Conservation (phyloP, 2,329 filamentous ascomycete species). For the Gnomoniopsis sp. region DNA sequence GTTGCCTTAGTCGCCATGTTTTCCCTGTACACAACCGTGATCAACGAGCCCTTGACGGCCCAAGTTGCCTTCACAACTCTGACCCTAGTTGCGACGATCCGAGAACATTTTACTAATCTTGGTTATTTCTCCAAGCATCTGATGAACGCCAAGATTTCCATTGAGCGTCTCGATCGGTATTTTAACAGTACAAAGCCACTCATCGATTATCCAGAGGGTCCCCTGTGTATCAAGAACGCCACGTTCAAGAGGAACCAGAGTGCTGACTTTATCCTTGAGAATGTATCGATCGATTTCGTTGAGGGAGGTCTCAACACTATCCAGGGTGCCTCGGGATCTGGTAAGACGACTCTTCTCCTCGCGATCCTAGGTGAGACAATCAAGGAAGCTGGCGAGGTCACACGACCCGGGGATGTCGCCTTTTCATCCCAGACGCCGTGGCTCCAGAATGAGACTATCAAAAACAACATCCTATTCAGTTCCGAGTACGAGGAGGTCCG, state of each 20-base stretch:
- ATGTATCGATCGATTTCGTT: conserved; percentile 49
- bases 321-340: conserved; percentile 51
- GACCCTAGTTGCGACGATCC: conserved; percentile 49
- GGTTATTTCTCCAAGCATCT: conserved; percentile 40
- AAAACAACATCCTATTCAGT: conserved; percentile 54
- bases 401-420: conserved; percentile 48
- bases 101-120: conserved; percentile 48
- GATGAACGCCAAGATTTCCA: conserved; percentile 42
- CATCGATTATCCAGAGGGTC: conserved; percentile 44
- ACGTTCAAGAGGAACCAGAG: conserved; percentile 48
- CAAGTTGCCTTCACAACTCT: conserved; percentile 57
- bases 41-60: conserved; percentile 46
- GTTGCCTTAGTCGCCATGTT: conserved; percentile 53
- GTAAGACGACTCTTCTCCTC: conserved; percentile 54
- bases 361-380: conserved; percentile 54
- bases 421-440: conserved; percentile 57
- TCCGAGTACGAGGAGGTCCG: conserved; percentile 46
- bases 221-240: conserved; percentile 42
- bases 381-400: conserved; percentile 43
- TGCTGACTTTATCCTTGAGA: conserved; percentile 45
- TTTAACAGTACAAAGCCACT: conserved; percentile 49
- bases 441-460: conserved; percentile 55
- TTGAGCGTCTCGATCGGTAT: conserved; percentile 52
- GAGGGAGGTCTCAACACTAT: conserved; percentile 53
- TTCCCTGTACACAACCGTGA: conserved; percentile 45